Evolutionary conservation across 148 eudicot species (phyloP).

Genomic region (Camellia japonica): DNA sequence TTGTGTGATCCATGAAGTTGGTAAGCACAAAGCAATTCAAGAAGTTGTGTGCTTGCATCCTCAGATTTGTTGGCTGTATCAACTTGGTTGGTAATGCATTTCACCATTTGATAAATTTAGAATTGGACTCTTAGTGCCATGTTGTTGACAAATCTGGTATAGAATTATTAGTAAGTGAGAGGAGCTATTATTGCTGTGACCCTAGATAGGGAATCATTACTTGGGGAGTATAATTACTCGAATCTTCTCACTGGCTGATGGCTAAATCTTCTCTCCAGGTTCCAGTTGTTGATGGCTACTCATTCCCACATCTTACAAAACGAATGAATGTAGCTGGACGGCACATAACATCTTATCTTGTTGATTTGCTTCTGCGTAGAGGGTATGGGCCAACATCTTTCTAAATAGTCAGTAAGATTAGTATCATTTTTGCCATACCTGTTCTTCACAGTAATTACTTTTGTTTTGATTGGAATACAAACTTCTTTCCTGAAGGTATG

Average conservation of each 20-base stretch:
- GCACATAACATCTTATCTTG: constrained; percentile 92
- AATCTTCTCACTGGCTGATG: constrained; percentile 59
- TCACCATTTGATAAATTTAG: neutral
- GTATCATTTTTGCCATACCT: constrained; percentile 15
- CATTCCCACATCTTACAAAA: constrained; percentile 98
- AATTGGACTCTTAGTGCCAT: neutral
- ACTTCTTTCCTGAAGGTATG: constrained; percentile 60
- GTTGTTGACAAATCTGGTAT: neutral
- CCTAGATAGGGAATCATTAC: neutral
- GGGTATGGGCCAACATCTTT: constrained; percentile 58
- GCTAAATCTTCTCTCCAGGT: constrained; percentile 57
- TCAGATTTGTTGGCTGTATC: neutral
- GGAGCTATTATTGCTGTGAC: neutral
- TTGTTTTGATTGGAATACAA: constrained; percentile 3
- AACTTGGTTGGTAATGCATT: neutral
- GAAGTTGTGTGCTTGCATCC: neutral
- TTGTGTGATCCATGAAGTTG: neutral
- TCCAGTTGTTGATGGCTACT: constrained; percentile 99
- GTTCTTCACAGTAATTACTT: neutral
- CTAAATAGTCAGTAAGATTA: constrained; percentile 17
- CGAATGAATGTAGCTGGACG: constrained; percentile 99
- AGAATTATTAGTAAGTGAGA: neutral
- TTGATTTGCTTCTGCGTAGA: constrained; percentile 90
- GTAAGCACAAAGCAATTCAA: neutral
- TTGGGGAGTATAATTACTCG: neutral